Percentiles rank a stretch among this genome's conserved stretches.
These are phyloP conservation scores for Aspergillus sp. DNA, from an alignment of 2,329 filamentous ascomycete genomes.

Conservation along the genomic window DNA sequence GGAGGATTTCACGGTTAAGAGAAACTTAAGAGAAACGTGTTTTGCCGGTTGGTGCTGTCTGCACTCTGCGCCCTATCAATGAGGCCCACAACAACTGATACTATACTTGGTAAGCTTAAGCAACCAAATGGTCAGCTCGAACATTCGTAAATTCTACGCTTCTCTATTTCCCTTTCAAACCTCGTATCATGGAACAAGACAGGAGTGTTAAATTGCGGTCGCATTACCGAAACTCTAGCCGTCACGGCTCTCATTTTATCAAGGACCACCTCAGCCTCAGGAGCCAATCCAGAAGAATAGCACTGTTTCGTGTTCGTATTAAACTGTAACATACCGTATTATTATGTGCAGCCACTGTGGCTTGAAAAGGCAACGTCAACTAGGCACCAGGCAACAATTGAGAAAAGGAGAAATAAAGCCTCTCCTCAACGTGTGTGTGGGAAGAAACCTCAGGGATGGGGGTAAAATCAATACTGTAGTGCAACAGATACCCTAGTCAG, in stretches of 20 bases:
- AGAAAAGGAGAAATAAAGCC: background rate
- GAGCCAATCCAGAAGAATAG: background rate
- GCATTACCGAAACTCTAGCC: background rate
- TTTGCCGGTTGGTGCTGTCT: background rate
- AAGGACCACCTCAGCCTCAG: background rate
- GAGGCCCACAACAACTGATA: too few species aligned
- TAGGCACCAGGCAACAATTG: slow-evolving; percentile 9
- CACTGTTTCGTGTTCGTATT: background rate
- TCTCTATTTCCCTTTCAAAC: background rate
- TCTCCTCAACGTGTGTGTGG: background rate
- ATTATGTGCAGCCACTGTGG: slow-evolving; percentile 6
- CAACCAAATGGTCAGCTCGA: background rate
- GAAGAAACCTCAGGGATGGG: too few species aligned
- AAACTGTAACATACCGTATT: background rate
- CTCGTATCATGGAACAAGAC: background rate
- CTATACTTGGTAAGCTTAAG: background rate
- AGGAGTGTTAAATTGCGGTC: background rate
- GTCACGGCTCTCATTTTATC: background rate
- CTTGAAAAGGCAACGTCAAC: background rate
- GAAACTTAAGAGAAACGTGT: background rate
- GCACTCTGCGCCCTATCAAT: background rate
- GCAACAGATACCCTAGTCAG: background rate
- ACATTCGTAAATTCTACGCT: background rate
- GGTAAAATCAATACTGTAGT: background rate
- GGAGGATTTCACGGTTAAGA: background rate